A percentile compares a stretch with the other conserved stretches of the same genome.
These are phyloP conservation scores for Chimonanthus salicifolius DNA, from an alignment of 164 flowering plant species.

Conservation along the genomic window DNA sequence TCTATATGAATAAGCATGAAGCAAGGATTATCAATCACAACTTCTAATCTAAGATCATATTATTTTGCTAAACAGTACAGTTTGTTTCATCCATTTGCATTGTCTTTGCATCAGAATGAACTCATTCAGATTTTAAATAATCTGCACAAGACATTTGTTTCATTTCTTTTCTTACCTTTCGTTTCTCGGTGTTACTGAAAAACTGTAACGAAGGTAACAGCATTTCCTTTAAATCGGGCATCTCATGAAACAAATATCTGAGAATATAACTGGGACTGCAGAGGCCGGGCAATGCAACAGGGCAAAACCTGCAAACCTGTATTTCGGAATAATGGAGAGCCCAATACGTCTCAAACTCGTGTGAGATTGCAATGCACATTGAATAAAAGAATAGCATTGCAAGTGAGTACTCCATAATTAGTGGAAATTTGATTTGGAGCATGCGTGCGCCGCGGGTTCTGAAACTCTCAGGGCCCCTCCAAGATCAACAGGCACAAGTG, in stretches of 20 bases:
- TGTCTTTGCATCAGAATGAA: not conserved
- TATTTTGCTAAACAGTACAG: not conserved
- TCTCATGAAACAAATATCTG: not conserved
- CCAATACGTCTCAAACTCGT: not conserved
- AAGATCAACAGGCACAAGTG: conserved; percentile 71
- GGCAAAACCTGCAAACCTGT: not conserved
- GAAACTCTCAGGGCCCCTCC: conserved; percentile 65
- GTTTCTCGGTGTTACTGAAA: conserved; percentile 11
- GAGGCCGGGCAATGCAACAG: not conserved
- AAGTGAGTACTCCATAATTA: not conserved
- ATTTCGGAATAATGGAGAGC: conserved; percentile 1
- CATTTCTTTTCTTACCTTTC: no score
- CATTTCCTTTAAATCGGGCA: conserved; percentile 2
- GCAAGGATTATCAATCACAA: no score
- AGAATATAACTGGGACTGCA: not conserved
- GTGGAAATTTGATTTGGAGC: conserved; percentile 9
- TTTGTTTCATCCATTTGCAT: not conserved
- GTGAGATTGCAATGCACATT: not conserved
- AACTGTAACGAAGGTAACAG: conserved; percentile 14
- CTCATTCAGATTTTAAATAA: not conserved
- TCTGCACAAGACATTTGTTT: not conserved
- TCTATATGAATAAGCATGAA: no score
- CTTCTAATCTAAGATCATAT: not conserved
- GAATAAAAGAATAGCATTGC: not conserved
- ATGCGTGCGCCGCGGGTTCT: conserved; percentile 16